A percentile compares a stretch with the other conserved stretches of the same genome.
phyloP scores from a whole-genome alignment of 768 basidiomycete species.

The Phlebiopsis gigantea region DNA sequence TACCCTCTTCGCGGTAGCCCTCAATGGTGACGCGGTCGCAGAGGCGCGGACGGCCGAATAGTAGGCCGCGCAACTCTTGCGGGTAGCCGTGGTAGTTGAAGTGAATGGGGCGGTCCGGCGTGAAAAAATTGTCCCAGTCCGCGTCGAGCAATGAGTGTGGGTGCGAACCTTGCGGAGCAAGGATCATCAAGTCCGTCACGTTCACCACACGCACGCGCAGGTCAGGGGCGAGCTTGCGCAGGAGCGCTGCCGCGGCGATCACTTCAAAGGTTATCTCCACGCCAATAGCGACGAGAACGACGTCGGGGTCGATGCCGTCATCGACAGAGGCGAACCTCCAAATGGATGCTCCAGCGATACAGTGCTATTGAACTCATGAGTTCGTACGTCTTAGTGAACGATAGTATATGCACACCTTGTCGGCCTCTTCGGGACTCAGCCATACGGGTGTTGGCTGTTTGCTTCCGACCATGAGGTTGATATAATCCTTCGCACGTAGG shows the following conservation, averaged over 20 bases:
- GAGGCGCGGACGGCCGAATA: slow-evolving; percentile 49
- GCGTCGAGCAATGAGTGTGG: slow-evolving; percentile 65
- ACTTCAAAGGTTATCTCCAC: slow-evolving; percentile 88
- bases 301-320: slow-evolving; percentile 65
- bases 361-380: slow-evolving; percentile 45
- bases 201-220: slow-evolving; percentile 86
- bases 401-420: slow-evolving; percentile 37
- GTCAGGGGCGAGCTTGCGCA: slow-evolving; percentile 61
- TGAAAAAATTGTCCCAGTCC: slow-evolving; percentile 69
- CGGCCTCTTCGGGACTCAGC: slow-evolving; percentile 71
- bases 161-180: slow-evolving; percentile 62
- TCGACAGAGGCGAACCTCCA: slow-evolving; percentile 83
- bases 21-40: slow-evolving; percentile 45
- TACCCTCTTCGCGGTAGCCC: slow-evolving; percentile 71
- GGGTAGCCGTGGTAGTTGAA: slow-evolving; percentile 87
- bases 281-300: slow-evolving; percentile 83
- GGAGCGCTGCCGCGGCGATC: slow-evolving; percentile 76
- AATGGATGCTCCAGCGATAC: slow-evolving; percentile 79
- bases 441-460: slow-evolving; percentile 82
- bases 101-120: slow-evolving; percentile 59
- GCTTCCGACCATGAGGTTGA: slow-evolving; percentile 86
- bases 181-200: slow-evolving; percentile 85
- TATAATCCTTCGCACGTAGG: slow-evolving; percentile 76
- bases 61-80: slow-evolving; percentile 52
- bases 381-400: background rate